A percentile compares a stretch with the other conserved stretches of the same genome.
phyloP scores from a whole-genome alignment of 2,329 filamentous ascomycete species.

The Fusarium poae region DNA sequence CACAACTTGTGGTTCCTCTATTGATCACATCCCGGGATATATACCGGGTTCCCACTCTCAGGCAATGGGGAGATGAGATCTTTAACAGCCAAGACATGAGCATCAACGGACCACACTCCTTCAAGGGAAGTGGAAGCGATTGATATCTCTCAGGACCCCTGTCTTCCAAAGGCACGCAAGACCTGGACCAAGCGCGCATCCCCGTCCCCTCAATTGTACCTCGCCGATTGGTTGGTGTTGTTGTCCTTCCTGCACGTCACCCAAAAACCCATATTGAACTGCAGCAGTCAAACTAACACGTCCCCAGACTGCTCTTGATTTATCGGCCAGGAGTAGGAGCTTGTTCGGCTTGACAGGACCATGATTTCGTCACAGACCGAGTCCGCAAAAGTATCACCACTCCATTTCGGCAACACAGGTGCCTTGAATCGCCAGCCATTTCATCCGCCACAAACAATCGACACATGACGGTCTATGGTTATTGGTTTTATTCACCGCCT shows the following conservation, averaged over 20 bases:
- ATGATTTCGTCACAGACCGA: slow-evolving; percentile 7
- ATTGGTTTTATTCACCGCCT: slow-evolving; percentile 44
- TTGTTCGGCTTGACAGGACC: slow-evolving; percentile 27
- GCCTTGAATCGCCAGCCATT: slow-evolving; percentile 17
- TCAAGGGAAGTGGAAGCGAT: slow-evolving; percentile 19
- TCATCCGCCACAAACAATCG: slow-evolving; percentile 33
- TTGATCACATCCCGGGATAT: slow-evolving; percentile 7
- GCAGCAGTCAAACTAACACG: slow-evolving; percentile 41
- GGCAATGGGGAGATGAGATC: slow-evolving; percentile 16
- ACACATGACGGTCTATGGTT: slow-evolving; percentile 41
- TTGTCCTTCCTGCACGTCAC: slow-evolving; percentile 44
- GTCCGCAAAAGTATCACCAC: slow-evolving; percentile 13
- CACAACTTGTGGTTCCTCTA: slow-evolving; percentile 13
- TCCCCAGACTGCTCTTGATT: slow-evolving; percentile 37
- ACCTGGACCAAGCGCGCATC: slow-evolving; percentile 44
- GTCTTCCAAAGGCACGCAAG: slow-evolving; percentile 35
- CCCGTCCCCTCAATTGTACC: slow-evolving; percentile 25
- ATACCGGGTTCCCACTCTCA: background rate
- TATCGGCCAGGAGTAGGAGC: slow-evolving; percentile 32
- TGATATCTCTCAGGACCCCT: slow-evolving; percentile 34
- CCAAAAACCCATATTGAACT: slow-evolving; percentile 36
- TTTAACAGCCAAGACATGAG: slow-evolving; percentile 21
- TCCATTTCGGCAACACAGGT: slow-evolving; percentile 16
- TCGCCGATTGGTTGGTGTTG: slow-evolving; percentile 43
- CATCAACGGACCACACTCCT: slow-evolving; percentile 7